Evolutionary conservation across 768 basidiomycete species (phyloP).

Genomic region (Butyriboletus loyo): DNA sequence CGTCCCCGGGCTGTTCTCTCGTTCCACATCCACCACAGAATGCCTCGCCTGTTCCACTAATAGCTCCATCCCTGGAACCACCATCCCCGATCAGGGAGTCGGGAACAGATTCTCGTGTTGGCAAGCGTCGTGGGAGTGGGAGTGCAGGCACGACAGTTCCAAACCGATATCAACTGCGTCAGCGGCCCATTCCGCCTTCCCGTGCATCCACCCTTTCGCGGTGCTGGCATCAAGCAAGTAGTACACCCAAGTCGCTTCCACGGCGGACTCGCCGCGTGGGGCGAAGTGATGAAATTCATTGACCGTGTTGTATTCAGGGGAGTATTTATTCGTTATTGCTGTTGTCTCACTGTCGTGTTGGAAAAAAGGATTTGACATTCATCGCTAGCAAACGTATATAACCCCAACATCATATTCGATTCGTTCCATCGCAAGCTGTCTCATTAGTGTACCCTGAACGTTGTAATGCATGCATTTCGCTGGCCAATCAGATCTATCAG

Average conservation of each 20-base stretch:
- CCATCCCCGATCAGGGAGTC: slow-evolving; percentile 9
- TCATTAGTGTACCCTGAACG: slow-evolving; percentile 6
- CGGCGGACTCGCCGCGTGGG: slow-evolving; percentile 13
- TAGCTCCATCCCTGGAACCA: slow-evolving; percentile 6
- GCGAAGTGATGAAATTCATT: slow-evolving; percentile 1
- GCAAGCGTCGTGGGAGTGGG: slow-evolving; percentile 10
- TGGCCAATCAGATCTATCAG: no score
- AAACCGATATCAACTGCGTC: slow-evolving; percentile 31
- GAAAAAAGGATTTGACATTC: slow-evolving; percentile 8
- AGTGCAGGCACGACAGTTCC: slow-evolving; percentile 1
- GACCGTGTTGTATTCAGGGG: background rate
- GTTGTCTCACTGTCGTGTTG: slow-evolving; percentile 25
- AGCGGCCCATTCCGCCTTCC: slow-evolving; percentile 22
- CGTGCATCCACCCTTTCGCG: slow-evolving; percentile 17
- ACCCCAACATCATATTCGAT: background rate
- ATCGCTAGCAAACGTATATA: slow-evolving; percentile 2
- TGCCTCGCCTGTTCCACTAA: slow-evolving; percentile 5
- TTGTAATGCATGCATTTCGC: slow-evolving; percentile 3
- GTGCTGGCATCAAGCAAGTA: slow-evolving; percentile 11
- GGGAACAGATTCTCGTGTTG: background rate
- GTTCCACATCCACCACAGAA: slow-evolving; percentile 4
- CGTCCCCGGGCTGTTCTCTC: slow-evolving; percentile 3
- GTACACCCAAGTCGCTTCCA: slow-evolving; percentile 13
- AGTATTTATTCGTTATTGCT: slow-evolving; percentile 37
- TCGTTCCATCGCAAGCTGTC: background rate